phyloP scores from a whole-genome alignment of 148 eudicot genomes.

The Silene latifolia region DNA sequence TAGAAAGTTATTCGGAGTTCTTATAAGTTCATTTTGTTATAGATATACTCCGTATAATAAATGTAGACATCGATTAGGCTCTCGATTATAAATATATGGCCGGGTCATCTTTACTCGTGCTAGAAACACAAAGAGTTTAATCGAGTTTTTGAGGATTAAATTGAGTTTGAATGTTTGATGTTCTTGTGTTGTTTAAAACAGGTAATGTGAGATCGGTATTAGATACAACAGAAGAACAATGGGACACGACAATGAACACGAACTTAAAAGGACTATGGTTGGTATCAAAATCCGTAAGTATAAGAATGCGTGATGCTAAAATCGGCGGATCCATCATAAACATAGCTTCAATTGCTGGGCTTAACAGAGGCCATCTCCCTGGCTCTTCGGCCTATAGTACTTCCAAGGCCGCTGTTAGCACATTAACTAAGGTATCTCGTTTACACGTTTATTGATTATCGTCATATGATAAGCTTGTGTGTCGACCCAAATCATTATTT shows the following conservation, averaged over 20 bases:
- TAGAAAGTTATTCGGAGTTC: too few species aligned
- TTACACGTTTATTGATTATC: too few species aligned
- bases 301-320: constrained; percentile 53
- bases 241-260: constrained; percentile 46
- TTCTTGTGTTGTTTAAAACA: constrained; percentile 17
- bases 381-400: constrained; percentile 50
- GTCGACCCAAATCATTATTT: too few species aligned
- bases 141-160: not conserved
- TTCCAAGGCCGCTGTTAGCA: constrained; percentile 52
- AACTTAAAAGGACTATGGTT: constrained; percentile 65
- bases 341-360: constrained; percentile 52
- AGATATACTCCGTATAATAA: too few species aligned
- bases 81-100: too few species aligned
- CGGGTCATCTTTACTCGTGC: too few species aligned
- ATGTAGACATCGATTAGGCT: too few species aligned
- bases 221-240: constrained; percentile 62
- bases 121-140: too few species aligned
- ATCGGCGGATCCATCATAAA: constrained; percentile 61
- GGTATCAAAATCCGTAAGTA: constrained; percentile 55
- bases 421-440: constrained; percentile 44
- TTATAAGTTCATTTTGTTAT: too few species aligned
- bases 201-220: constrained; percentile 39
- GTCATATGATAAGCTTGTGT: too few species aligned
- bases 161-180: too few species aligned
- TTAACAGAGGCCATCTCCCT: constrained; percentile 42